A percentile compares a stretch with the other conserved stretches of the same genome.
Conservation (phyloP, 768 basidiomycete genomes). For the Tylopilus vinaceipallidus region DNA sequence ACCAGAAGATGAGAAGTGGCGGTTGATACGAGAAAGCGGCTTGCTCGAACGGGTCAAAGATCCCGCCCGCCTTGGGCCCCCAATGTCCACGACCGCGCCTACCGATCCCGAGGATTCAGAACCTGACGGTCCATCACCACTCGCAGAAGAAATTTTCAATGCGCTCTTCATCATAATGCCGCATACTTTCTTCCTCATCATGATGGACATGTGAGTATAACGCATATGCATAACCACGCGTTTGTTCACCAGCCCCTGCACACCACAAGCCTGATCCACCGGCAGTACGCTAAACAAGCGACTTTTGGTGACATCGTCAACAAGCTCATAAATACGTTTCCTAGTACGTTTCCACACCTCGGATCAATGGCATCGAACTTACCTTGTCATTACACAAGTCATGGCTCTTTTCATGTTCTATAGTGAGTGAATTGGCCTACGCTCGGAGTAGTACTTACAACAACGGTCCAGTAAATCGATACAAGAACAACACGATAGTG, state of each 20-base stretch:
- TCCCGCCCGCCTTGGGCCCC: no score
- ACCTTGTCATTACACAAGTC: slow-evolving; percentile 42
- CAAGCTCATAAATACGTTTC: slow-evolving; percentile 62
- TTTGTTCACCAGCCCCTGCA: not conserved
- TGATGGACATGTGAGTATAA: slow-evolving; percentile 80
- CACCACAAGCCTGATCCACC: slow-evolving; percentile 62
- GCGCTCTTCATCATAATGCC: slow-evolving; percentile 66
- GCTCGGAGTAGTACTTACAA: slow-evolving; percentile 1
- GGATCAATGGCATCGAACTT: not conserved
- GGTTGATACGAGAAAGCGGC: slow-evolving; percentile 66
- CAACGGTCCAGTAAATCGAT: slow-evolving; percentile 46
- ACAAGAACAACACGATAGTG: slow-evolving; percentile 53
- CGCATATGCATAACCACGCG: not conserved
- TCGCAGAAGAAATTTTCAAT: slow-evolving; percentile 71
- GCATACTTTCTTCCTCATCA: slow-evolving; percentile 66
- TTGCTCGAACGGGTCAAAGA: slow-evolving; percentile 42
- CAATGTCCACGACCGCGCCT: no score
- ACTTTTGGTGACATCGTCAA: slow-evolving; percentile 47
- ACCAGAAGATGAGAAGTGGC: slow-evolving; percentile 76
- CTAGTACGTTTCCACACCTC: slow-evolving; percentile 52
- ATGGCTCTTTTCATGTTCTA: slow-evolving; percentile 61
- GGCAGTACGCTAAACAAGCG: slow-evolving; percentile 70
- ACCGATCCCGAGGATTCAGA: slow-evolving; percentile 16
- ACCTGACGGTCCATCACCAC: slow-evolving; percentile 37
- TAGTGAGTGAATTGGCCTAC: slow-evolving; percentile 15